Base-by-base conservation (phyloP, 805 yeast genomes). In the Yamadazyma sp. region DNA sequence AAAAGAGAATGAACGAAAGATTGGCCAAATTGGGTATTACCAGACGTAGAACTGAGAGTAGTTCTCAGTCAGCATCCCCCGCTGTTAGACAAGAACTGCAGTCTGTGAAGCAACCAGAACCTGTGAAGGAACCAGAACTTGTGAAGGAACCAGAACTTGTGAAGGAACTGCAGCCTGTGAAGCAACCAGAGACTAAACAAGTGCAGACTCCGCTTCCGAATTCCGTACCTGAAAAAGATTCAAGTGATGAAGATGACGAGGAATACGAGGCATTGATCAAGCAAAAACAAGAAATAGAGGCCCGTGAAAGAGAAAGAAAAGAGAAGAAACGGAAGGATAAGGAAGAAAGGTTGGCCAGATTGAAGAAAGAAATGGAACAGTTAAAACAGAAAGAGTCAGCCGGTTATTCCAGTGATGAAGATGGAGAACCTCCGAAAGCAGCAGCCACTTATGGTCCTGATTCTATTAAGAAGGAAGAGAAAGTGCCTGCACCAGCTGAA, bases 1-100 rank as follows among this genome's bases (percentile, higher is more conserved):
- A 81, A 52, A 66, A 67, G 59, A 76, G 85, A 60, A 88, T 89
- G 96, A 81, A 80, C 44, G 95, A 85, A 51, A 72, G 88, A 50
- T 70, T 88, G 52, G 95, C 95, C 3, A 84, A 81, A 45, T 70
- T 88, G 40, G 95, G 95, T 3, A 75, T 87, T 42, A 62, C 71
- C 15, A 67, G 78, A 54, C 61, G 64, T 40, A 55, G 54, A 44
- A 26, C 10, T 13, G 36, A 35, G 27, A 20, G 28, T n/a, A 7
- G n/a, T 6, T 15, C 27, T 15, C 27, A 32, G 13, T 17, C 6
- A 13, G 4, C 28, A 4, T 11, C 12, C 13, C 28, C 35, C 16
- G 10, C 19, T 15, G 25, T 14, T 10, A 25, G 18, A 15, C 23
- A 15, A 25, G 29, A 8, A 7, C 15, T 19, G 6, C 16, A 11